phyloP scores from a whole-genome alignment of 176 grass and related monocot species.

The Zea mays region Zm-B73-REFERENCE-NAM-5.0 NC_050098.1:148331001-148331500 shows the following conservation, averaged over 20 bases:
- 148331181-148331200: background rate
- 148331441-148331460: background rate
- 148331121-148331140: background rate
- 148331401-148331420: background rate
- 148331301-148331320: conserved; percentile 75
- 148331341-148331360: background rate
- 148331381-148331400: background rate
- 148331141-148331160: background rate
- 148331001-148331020: conserved; percentile 87
- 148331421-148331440: background rate
- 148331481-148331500: too few species aligned
- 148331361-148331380: background rate
- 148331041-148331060: conserved; percentile 95
- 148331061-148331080: conserved; percentile 83
- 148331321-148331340: background rate
- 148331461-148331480: background rate
- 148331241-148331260: conserved; percentile 86
- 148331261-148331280: conserved; percentile 73
- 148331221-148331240: conserved; percentile 93
- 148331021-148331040: conserved; percentile 79
- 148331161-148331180: background rate
- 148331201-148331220: conserved; percentile 84
- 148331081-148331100: background rate
- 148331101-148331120: background rate
- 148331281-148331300: conserved; percentile 94